Evolutionary conservation across 2,329 filamentous ascomycete genomes (phyloP).

Genomic region (Claviceps pazoutovae): DNA sequence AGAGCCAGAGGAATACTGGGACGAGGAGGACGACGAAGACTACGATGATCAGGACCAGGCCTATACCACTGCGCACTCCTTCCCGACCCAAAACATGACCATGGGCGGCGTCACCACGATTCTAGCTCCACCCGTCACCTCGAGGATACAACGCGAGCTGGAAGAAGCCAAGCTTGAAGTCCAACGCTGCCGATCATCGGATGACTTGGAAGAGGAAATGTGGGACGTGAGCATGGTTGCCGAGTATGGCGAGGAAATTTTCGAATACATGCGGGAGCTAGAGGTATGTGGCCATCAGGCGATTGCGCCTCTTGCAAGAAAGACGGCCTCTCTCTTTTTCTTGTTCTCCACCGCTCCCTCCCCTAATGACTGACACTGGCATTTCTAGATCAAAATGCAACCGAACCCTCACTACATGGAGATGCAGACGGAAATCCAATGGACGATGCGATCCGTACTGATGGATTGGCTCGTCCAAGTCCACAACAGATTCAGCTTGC

Average conservation of each 20-base stretch:
- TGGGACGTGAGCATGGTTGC: slow-evolving; percentile 97
- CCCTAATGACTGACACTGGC: neutral
- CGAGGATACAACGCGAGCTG: slow-evolving; percentile 59
- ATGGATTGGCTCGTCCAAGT: slow-evolving; percentile 99
- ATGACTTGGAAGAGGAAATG: slow-evolving; percentile 75
- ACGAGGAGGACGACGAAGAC: slow-evolving; percentile 62
- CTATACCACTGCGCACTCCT: slow-evolving; percentile 63
- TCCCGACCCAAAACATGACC: slow-evolving; percentile 52
- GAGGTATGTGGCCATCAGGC: slow-evolving; percentile 47
- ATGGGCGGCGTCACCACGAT: slow-evolving; percentile 40
- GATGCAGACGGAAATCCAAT: slow-evolving; percentile 90
- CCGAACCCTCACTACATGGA: slow-evolving; percentile 95
- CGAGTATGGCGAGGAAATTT: slow-evolving; percentile 93
- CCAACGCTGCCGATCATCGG: slow-evolving; percentile 50
- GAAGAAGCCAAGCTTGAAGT: slow-evolving; percentile 51
- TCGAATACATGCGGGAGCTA: slow-evolving; percentile 75
- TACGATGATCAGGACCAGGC: slow-evolving; percentile 49
- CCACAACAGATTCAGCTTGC: slow-evolving; percentile 75
- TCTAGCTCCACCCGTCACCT: slow-evolving; percentile 58
- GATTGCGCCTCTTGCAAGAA: neutral
- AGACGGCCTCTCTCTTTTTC: neutral
- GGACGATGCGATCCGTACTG: slow-evolving; percentile 94
- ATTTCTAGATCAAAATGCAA: slow-evolving; percentile 54
- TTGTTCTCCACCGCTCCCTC: neutral
- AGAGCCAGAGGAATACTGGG: slow-evolving; percentile 57